These are phyloP conservation scores for Zygnema cylindricum DNA, from an alignment of 139 green algal genomes.

Conservation along the genomic window DNA sequence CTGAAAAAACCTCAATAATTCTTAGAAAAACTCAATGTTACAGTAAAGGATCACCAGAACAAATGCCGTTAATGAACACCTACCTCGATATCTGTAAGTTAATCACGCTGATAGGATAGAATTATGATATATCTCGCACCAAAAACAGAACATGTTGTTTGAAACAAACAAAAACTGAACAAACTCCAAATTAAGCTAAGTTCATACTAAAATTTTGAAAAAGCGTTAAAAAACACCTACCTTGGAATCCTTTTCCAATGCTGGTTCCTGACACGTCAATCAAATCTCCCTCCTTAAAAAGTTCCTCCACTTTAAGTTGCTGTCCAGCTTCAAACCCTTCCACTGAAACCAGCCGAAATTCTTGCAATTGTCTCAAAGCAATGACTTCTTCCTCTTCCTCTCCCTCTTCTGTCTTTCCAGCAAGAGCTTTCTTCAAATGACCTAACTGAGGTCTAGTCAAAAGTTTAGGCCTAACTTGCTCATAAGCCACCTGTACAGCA, in stretches of 20 bases:
- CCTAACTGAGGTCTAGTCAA: slow-evolving; percentile 92
- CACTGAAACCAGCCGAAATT: slow-evolving; percentile 75
- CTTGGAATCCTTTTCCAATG: slow-evolving; percentile 77
- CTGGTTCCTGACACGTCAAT: slow-evolving; percentile 90
- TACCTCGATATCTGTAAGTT: too few species aligned
- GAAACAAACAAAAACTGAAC: too few species aligned
- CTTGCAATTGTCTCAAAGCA: slow-evolving; percentile 82
- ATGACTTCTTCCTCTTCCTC: slow-evolving; percentile 60
- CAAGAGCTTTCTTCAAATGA: slow-evolving; percentile 84
- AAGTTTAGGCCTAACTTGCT: slow-evolving; percentile 75
- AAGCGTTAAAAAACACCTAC: too few species aligned
- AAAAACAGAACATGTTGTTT: too few species aligned
- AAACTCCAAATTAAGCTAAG: too few species aligned
- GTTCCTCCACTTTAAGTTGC: slow-evolving; percentile 79
- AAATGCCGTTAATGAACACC: too few species aligned
- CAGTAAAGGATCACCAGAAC: too few species aligned
- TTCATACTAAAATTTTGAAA: too few species aligned
- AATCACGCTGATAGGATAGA: too few species aligned
- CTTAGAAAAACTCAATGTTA: too few species aligned
- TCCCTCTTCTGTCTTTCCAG: not conserved
- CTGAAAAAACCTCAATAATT: too few species aligned
- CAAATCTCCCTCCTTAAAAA: slow-evolving; percentile 92
- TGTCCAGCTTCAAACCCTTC: slow-evolving; percentile 79
- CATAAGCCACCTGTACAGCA: slow-evolving; percentile 80
- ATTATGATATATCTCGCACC: too few species aligned